Conservation (phyloP, 768 basidiomycete species). For the Sporobolomyces phaffii region DNA sequence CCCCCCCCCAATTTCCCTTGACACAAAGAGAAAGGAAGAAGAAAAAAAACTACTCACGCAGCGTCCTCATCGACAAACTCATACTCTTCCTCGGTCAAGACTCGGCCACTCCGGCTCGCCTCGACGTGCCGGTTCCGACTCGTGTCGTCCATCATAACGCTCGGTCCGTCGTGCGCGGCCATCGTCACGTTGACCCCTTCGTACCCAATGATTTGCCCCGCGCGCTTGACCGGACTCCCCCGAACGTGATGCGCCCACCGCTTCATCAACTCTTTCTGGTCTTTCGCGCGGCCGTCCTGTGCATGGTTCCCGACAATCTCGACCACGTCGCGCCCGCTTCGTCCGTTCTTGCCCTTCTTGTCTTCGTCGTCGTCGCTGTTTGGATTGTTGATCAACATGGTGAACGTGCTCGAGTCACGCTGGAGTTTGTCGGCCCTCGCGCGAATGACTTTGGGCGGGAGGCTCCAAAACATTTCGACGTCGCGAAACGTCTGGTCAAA, state of each 20-base stretch:
- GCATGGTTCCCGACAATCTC: conserved; percentile 34
- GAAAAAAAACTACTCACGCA: conserved; percentile 15
- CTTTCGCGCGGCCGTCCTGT: conserved; percentile 35
- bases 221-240: neutral
- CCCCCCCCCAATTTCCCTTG: too few relatives aligned
- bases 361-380: neutral
- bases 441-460: conserved; percentile 25
- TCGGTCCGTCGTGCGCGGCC: conserved; percentile 42
- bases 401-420: conserved; percentile 31
- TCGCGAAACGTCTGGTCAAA: conserved; percentile 42
- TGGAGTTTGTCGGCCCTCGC: conserved; percentile 23
- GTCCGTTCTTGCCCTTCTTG: conserved; percentile 5
- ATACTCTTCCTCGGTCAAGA: conserved; percentile 15
- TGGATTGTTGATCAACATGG: conserved; percentile 19
- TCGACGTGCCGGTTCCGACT: conserved; percentile 17
- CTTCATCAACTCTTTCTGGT: conserved; percentile 40
- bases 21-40: neutral
- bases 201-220: neutral
- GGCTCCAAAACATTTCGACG: conserved; percentile 37
- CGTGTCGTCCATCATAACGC: conserved; percentile 38
- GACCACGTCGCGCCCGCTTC: conserved; percentile 7
- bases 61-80: conserved; percentile 36
- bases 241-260: conserved; percentile 35
- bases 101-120: conserved; percentile 25
- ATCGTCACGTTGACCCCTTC: conserved; percentile 42